Percentiles rank a stretch among this genome's conserved stretches.
Evolutionary conservation across 2,329 filamentous ascomycete genomes (phyloP).

Genomic region (Nigrospora osmanthi): DNA sequence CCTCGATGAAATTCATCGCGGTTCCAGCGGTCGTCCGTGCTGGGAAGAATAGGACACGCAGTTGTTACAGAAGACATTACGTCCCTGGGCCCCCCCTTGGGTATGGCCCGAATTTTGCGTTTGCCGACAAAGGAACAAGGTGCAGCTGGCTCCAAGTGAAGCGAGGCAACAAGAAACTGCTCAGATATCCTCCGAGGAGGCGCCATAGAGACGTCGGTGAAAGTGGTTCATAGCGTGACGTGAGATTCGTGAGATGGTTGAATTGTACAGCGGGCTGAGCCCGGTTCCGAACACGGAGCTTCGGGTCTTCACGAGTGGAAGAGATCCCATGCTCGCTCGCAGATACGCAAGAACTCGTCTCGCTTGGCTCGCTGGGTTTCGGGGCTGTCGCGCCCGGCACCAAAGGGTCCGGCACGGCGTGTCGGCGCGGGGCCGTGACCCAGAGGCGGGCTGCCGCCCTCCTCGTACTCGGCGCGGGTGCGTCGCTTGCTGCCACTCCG

Average conservation of each 20-base stretch:
- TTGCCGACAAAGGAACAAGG: too few relatives aligned
- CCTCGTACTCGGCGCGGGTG: slow-evolving; percentile 85
- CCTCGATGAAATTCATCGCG: too few relatives aligned
- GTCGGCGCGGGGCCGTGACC: slow-evolving; percentile 61
- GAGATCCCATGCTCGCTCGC: slow-evolving; percentile 88
- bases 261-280: not conserved
- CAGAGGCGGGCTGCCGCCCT: slow-evolving; percentile 74
- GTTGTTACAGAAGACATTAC: too few relatives aligned
- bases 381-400: slow-evolving; percentile 73
- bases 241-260: slow-evolving; percentile 12
- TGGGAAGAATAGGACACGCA: too few relatives aligned
- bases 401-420: slow-evolving; percentile 60
- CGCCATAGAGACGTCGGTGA: too few relatives aligned
- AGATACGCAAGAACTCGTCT: slow-evolving; percentile 83
- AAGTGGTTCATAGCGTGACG: slow-evolving; percentile 6
- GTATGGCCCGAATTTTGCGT: too few relatives aligned
- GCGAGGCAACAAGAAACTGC: too few relatives aligned
- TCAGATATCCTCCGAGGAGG: too few relatives aligned
- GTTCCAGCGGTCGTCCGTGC: too few relatives aligned
- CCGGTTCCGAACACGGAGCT: too few relatives aligned
- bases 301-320: slow-evolving; percentile 71
- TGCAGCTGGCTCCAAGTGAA: too few relatives aligned
- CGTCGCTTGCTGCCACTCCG: slow-evolving; percentile 64
- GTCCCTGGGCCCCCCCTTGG: too few relatives aligned
- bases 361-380: slow-evolving; percentile 81